These are phyloP conservation scores for Penicillium maclennaniae DNA, from an alignment of 495 filamentous ascomycete genomes.

Conservation along the genomic window DNA sequence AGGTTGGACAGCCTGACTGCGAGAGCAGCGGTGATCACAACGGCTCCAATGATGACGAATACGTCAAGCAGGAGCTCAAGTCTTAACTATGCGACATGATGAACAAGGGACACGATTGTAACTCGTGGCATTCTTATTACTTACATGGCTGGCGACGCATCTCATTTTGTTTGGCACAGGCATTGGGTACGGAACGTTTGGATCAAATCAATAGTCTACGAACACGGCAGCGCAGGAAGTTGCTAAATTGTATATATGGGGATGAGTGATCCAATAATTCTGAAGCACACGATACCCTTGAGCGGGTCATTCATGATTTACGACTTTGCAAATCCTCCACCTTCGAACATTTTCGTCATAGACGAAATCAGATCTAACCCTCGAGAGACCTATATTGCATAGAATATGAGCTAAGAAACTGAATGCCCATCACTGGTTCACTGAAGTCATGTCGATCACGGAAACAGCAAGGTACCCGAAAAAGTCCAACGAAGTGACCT, in stretches of 20 bases:
- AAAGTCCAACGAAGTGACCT: not conserved
- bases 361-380: not conserved
- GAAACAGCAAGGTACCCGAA: not conserved
- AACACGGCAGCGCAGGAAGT: not conserved
- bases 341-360: not conserved
- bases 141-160: not conserved
- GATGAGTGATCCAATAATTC: not conserved
- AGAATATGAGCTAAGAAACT: too few relatives aligned
- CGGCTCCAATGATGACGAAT: slow-evolving; percentile 7
- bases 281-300: not conserved
- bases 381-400: not conserved
- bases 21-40: slow-evolving; percentile 1
- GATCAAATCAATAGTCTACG: not conserved
- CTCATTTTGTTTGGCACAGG: not conserved
- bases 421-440: too few relatives aligned
- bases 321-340: not conserved
- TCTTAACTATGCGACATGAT: not conserved
- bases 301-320: not conserved
- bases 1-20: slow-evolving; percentile 2
- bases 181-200: not conserved
- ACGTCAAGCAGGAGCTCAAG: slow-evolving; percentile 7
- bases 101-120: not conserved
- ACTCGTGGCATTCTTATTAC: not conserved
- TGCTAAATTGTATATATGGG: not conserved
- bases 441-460: not conserved